These are phyloP conservation scores for Tricholoma sp. DNA, from an alignment of 768 basidiomycete genomes.

Conservation along the genomic window DNA sequence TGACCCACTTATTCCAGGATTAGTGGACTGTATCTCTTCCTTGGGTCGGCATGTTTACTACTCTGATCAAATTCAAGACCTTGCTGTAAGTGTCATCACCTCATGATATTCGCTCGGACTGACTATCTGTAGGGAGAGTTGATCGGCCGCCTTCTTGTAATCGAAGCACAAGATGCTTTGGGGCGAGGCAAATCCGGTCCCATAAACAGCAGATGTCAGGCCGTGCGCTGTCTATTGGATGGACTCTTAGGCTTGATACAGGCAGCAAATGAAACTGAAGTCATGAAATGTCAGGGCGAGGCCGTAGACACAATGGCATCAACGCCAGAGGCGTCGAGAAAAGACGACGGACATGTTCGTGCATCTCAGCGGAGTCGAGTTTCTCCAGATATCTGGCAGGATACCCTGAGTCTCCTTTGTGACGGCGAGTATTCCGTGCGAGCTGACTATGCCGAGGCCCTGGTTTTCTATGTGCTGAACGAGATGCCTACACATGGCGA, in stretches of 20 bases:
- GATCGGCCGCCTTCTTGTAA: constrained; percentile 62
- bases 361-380: constrained; percentile 60
- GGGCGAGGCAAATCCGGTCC: constrained; percentile 28
- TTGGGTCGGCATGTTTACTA: constrained; percentile 92
- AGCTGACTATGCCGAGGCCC: constrained; percentile 65
- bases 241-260: constrained; percentile 67
- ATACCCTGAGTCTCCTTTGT: constrained; percentile 80
- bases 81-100: constrained; percentile 44
- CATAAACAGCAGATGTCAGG: constrained; percentile 47
- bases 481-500: constrained; percentile 71
- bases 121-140: constrained; percentile 53
- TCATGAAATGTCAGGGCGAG: constrained; percentile 11
- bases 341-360: constrained; percentile 27
- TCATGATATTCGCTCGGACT: not conserved
- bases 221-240: constrained; percentile 65
- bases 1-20: constrained; percentile 58
- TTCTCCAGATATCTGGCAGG: constrained; percentile 85
- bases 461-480: constrained; percentile 71
- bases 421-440: constrained; percentile 76
- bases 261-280: constrained; percentile 50
- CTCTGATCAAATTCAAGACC: constrained; percentile 92
- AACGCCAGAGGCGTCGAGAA: constrained; percentile 22
- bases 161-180: constrained; percentile 61
- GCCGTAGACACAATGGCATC: constrained; percentile 3
- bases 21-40: constrained; percentile 77